Evolutionary conservation across 1,284 basidiomycete species (phyloP).

Genomic region (Xanthoconium separans): DNA sequence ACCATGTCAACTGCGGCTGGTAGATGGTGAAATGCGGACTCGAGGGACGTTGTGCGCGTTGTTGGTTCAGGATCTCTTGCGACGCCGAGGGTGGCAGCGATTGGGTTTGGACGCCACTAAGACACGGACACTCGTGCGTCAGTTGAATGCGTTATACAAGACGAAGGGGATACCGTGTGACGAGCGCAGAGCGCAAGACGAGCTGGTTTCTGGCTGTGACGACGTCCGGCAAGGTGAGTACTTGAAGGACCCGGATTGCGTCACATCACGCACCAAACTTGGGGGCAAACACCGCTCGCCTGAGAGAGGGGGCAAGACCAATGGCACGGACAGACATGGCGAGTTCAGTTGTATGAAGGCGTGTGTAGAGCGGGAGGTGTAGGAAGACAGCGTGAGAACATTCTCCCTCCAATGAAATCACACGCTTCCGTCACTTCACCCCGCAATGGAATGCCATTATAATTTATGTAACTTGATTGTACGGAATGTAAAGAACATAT

Average conservation of each 20-base stretch:
- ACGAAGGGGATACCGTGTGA: constrained; percentile 44
- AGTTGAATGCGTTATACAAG: neutral
- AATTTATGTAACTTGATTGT: constrained; percentile 1
- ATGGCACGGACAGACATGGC: constrained; percentile 53
- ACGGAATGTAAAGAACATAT: constrained; percentile 2
- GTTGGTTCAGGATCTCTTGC: constrained; percentile 77
- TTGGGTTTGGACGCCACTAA: constrained; percentile 60
- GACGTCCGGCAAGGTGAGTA: neutral
- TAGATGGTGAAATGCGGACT: constrained; percentile 97
- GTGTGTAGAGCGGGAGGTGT: constrained; percentile 1
- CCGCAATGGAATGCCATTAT: neutral
- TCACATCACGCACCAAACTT: constrained; percentile 40
- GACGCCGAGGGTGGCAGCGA: constrained; percentile 60
- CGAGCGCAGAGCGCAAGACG: constrained; percentile 40
- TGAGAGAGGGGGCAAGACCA: constrained; percentile 54
- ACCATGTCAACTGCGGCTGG: constrained; percentile 93
- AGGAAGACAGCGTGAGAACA: constrained; percentile 21
- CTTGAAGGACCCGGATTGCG: neutral
- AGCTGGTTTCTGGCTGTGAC: constrained; percentile 44
- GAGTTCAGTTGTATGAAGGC: constrained; percentile 18
- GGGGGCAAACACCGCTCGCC: constrained; percentile 49
- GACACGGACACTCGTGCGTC: neutral
- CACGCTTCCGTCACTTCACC: too few species aligned
- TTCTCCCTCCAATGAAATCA: neutral
- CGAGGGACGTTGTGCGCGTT: constrained; percentile 81